These are phyloP conservation scores for Tolypocladium ophioglossoides DNA, from an alignment of 2,329 filamentous ascomycete genomes.

Conservation along the genomic window DNA sequence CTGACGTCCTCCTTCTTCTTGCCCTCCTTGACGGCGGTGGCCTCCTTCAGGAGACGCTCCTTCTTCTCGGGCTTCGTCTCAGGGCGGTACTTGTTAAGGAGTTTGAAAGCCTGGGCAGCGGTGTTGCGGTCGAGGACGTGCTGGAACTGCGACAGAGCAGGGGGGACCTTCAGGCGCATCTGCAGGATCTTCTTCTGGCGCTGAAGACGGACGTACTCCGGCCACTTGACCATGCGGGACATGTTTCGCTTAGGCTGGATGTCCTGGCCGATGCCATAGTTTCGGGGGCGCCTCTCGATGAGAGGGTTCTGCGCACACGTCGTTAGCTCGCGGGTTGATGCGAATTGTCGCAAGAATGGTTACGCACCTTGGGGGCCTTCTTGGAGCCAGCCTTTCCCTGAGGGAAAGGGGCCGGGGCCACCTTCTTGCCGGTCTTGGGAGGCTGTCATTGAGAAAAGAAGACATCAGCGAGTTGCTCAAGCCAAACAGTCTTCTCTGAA, in stretches of 20 bases:
- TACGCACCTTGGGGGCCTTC: slow-evolving; percentile 92
- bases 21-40: slow-evolving; percentile 92
- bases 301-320: slow-evolving; percentile 71
- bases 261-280: slow-evolving; percentile 98
- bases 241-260: slow-evolving; percentile 95
- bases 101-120: slow-evolving; percentile 94
- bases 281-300: slow-evolving; percentile 93
- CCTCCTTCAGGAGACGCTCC: slow-evolving; percentile 97
- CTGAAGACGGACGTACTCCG: slow-evolving; percentile 97
- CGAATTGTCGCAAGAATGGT: neutral
- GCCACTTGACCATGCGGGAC: slow-evolving; percentile 98
- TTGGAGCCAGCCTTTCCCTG: slow-evolving; percentile 83
- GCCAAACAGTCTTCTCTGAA: slow-evolving; percentile 73
- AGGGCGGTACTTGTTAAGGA: slow-evolving; percentile 99
- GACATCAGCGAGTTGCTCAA: slow-evolving; percentile 84
- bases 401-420: slow-evolving; percentile 92
- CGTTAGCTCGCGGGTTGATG: neutral
- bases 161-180: slow-evolving; percentile 96
- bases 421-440: slow-evolving; percentile 97
- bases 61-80: slow-evolving; percentile 99
- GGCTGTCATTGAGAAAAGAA: slow-evolving; percentile 99
- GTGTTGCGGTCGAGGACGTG: slow-evolving; percentile 95
- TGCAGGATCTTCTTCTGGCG: slow-evolving; percentile 91
- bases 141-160: slow-evolving; percentile 95
- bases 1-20: slow-evolving; percentile 99